Percentiles rank a stretch among this genome's conserved stretches.
Conservation (phyloP, 2,329 filamentous ascomycete genomes). For the Cordyceps cateniannulata region DNA sequence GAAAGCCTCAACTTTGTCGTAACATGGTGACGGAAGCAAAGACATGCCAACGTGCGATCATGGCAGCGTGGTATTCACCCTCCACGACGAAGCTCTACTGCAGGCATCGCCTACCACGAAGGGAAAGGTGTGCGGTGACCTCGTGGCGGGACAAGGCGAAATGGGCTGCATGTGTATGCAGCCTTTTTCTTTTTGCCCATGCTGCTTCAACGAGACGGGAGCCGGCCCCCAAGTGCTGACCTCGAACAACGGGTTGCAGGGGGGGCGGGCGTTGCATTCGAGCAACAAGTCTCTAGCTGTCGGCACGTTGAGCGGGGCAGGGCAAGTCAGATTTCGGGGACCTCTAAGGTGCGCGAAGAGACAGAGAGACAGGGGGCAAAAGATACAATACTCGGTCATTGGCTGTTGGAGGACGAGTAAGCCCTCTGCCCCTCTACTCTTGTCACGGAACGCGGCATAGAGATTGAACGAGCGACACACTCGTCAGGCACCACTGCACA, state of each 20-base stretch:
- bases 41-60: slow-evolving; percentile 4
- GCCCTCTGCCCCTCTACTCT: not conserved
- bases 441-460: slow-evolving; percentile 9
- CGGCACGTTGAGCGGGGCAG: not conserved
- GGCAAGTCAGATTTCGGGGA: slow-evolving; percentile 6
- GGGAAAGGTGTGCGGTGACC: not conserved
- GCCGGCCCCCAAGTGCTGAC: not conserved
- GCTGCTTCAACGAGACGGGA: not conserved
- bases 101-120: slow-evolving; percentile 4
- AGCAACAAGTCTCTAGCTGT: not conserved
- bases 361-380: not conserved
- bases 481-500: not conserved
- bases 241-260: slow-evolving; percentile 2
- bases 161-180: not conserved
- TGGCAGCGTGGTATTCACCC: slow-evolving; percentile 10
- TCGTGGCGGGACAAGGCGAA: not conserved
- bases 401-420: not conserved
- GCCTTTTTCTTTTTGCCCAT: too few relatives aligned
- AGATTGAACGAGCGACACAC: slow-evolving; percentile 5
- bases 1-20: not conserved
- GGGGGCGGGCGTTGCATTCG: slow-evolving; percentile 8
- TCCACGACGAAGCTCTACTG: not conserved
- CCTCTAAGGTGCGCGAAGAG: not conserved
- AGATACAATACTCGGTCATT: not conserved
- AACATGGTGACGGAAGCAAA: not conserved